Evolutionary conservation across 23 red algal genomes (phyloP).

Genomic region (Cyanidioschyzon merolae): DNA sequence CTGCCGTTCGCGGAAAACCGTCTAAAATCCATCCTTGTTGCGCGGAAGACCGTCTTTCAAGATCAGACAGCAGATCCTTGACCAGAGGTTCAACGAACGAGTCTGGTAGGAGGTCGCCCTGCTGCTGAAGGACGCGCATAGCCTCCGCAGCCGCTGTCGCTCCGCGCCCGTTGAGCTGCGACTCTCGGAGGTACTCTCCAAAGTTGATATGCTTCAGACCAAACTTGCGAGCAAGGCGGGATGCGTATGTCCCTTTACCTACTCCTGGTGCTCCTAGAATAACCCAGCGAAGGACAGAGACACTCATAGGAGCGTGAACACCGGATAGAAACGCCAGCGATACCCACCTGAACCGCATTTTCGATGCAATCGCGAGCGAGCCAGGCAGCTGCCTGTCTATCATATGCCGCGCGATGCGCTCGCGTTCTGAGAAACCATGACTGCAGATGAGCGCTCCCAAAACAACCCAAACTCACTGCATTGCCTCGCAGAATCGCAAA

Average conservation of each 20-base stretch:
- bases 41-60: not conserved
- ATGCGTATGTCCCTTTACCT: conserved; percentile 30
- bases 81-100: not conserved
- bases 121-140: not conserved
- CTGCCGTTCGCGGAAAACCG: conserved; percentile 26
- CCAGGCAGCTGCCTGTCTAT: too few species aligned
- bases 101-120: conserved; percentile 17
- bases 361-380: too few species aligned
- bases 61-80: not conserved
- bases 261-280: conserved; percentile 25
- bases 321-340: too few species aligned
- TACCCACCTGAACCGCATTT: too few species aligned
- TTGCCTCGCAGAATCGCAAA: not conserved
- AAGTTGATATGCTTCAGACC: conserved; percentile 7
- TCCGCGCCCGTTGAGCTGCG: not conserved
- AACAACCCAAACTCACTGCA: too few species aligned
- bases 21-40: conserved; percentile 16
- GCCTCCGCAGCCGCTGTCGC: not conserved
- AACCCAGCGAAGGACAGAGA: conserved; percentile 6
- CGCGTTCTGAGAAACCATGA: too few species aligned
- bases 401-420: too few species aligned
- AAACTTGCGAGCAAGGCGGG: not conserved
- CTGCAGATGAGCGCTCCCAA: too few species aligned
- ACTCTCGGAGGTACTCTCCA: conserved; percentile 1
- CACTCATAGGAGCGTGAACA: too few species aligned